Evolutionary conservation across 1,284 basidiomycete genomes (phyloP), one percentile per base, ranked within the genome.

Genomic region (Sparassis latifolia): DNA sequence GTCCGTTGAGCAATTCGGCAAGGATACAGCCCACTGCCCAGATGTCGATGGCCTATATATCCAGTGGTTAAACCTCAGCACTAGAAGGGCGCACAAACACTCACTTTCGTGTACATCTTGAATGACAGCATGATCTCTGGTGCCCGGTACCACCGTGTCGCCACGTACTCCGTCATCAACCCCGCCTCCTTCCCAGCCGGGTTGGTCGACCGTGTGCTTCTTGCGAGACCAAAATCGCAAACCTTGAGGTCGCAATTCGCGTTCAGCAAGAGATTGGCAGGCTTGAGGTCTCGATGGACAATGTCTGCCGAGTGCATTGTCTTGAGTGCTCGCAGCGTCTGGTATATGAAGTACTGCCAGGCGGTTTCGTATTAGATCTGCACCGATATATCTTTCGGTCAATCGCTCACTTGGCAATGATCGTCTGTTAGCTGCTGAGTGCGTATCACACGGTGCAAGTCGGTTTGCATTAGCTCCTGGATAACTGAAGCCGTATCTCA

Each of bases 91-190:
- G 20, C 20, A 20, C 20, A 20, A 29, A 33, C 9, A 45, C 57
- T 31, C 50, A 77, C 80, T 72, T 83, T 82, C 43, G 81, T 82
- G 67, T 89, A 91, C 77, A 89, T 89, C 66, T 89, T 90, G 72
- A 92, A 93, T 47, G 83, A 86, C 52, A 93, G 73, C 90, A 93
- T 93, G 66, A 93, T 92, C 69, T 93, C 90, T 0, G 88, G 88
- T 4, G 89, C 89, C 51, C 87, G 77, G 65, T 90, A 91, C 88
- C 89, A 87, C 44, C 89, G 72, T 42, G 90, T 92, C 1, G 89
- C 89, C 44, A 92, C 89, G 61, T 92, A 90, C 72, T 86, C 82
- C 3, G 88, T 90, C 88, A 89, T 89, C 60, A 86, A 72, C 1
- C 86, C 87, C 31, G 80, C 72, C 59, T 86, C 86, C 58, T 82